Evolutionary conservation across 768 basidiomycete genomes (phyloP), one percentile per base, ranked within the genome.

Genomic region (Termitomyces sp.): DNA sequence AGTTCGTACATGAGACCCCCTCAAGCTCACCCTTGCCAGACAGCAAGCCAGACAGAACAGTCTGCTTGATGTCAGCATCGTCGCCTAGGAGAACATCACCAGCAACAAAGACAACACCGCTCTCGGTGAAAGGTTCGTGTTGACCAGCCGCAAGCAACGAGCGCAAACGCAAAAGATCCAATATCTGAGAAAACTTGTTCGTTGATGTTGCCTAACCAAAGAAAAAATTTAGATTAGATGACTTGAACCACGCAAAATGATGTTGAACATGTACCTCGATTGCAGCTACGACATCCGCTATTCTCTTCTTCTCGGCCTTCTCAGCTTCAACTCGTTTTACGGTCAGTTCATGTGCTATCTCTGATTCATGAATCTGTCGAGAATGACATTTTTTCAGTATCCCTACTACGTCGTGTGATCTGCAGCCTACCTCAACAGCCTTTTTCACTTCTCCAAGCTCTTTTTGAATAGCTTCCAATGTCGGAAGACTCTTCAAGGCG

Each of bases 381-480:
- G 31, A 27, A 37, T 27, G 29, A 63, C n/a, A 61, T 47, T 29
- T 56, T 51, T 60, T 58, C 25, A 23, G 17, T 53, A 40, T 29
- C 41, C 25, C 59, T 34, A 35, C 53, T 35, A 34, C 53, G 41
- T 19, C 25, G 11, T 38, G 38, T n/a, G 27, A 32, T 37, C 29
- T 23, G 17, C 12, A 29, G 46, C 76, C 40, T 44, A 93, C 94
- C 82, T 96, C 92, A 59, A 95, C 79, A 41, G 81, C 83, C 69
- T 90, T 93, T 71, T 88, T 89, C 43, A 94, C 82, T 56, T 95
- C 94, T 25, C 82, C 85, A 14, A 96, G 73, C 64, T 95, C 94
- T 65, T 90, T 92, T 62, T 86, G 81, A 40, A 86, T 77, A 10
- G 86, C 89, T 65, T 95, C 92, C 21, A 95, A 76, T 6, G 79